Evolutionary conservation across 1,139 yeast genomes (phyloP), one percentile per base, ranked within the genome.

Genomic region (Geotrichum aggregatum): DNA sequence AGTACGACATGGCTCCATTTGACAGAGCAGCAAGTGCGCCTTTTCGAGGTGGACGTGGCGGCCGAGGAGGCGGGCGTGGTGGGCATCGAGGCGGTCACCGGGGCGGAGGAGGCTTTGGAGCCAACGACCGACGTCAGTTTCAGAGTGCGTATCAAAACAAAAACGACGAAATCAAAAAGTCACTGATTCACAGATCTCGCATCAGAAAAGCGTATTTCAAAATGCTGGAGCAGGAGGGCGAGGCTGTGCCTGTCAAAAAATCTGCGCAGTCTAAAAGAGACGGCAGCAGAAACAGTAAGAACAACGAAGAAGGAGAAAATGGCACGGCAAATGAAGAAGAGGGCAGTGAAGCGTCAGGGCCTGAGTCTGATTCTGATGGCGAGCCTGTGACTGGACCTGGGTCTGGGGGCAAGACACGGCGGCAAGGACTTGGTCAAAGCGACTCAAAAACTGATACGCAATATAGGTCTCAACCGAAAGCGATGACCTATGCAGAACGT

Each of bases 201-300:
- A 77, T 89, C 59, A 80, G 89, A 72, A 86, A 83, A 66, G 83
- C 81, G 54, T 91, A 91, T 66, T 83, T 87, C 72, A 88, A 89
- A 66, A 73, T 88, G 56, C 70, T 88, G 48, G 87, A 87, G 59
- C 78, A 80, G 56, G 94, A 88, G 61, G 91, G 88, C 45, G 49
- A 56, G 18, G 61, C 58, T 2, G 60, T 58, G 35, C 53, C 50
- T 3, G 49, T 45, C 18, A 38, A 43, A 40, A 59, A 56, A 18
- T 51, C 24, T 10, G 54, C 54, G 21, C 54, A 62, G n/a, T 47
- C 33, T 13, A n/a, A n/a, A n/a, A n/a, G n/a, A n/a, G n/a, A n/a
- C n/a, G 33, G 39, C 3, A 31, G 55, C 48, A 11, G 43, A 18
- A 35, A 47, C 16, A 39, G 46, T 2, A 52, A 63, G 54, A 59